Conservation (phyloP, 1,139 yeast genomes). For the Nadsonia commutata region DNA sequence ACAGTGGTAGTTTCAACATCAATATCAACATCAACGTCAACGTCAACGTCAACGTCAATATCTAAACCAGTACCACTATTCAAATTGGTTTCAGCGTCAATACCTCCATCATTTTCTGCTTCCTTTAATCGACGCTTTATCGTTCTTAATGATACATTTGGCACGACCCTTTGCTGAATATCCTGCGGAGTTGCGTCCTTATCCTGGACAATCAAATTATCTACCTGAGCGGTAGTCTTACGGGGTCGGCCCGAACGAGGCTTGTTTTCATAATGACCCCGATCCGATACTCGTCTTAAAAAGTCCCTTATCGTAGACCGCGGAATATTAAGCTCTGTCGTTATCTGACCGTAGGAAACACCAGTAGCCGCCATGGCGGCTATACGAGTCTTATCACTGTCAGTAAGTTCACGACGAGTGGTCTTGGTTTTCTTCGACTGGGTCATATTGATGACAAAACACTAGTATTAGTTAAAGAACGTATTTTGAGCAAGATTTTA, state of each 20-base stretch:
- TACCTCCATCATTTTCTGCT: not conserved
- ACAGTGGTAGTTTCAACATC: too few species aligned
- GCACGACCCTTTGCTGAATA: constrained; percentile 5
- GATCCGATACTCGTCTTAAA: constrained; percentile 4
- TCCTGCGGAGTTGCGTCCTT: constrained; percentile 5
- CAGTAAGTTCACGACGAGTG: constrained; percentile 5
- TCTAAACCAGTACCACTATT: not conserved
- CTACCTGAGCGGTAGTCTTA: constrained; percentile 4
- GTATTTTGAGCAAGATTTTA: too few species aligned
- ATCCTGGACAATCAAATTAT: constrained; percentile 4
- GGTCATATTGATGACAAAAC: not conserved
- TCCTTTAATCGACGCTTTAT: constrained; percentile 5
- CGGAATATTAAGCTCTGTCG: constrained; percentile 5
- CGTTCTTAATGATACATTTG: constrained; percentile 4
- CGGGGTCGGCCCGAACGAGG: constrained; percentile 5
- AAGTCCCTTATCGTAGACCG: constrained; percentile 5
- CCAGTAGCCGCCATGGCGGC: constrained; percentile 5
- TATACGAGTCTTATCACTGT: constrained; percentile 5
- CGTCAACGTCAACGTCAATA: not conserved
- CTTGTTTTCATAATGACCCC: constrained; percentile 5
- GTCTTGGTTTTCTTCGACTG: constrained; percentile 2
- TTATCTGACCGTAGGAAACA: constrained; percentile 3
- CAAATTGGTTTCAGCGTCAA: not conserved
- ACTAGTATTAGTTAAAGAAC: not conserved
- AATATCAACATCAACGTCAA: not conserved